phyloP scores from a whole-genome alignment of 2,329 filamentous ascomycete species.

The Diaporthe vexans region DNA sequence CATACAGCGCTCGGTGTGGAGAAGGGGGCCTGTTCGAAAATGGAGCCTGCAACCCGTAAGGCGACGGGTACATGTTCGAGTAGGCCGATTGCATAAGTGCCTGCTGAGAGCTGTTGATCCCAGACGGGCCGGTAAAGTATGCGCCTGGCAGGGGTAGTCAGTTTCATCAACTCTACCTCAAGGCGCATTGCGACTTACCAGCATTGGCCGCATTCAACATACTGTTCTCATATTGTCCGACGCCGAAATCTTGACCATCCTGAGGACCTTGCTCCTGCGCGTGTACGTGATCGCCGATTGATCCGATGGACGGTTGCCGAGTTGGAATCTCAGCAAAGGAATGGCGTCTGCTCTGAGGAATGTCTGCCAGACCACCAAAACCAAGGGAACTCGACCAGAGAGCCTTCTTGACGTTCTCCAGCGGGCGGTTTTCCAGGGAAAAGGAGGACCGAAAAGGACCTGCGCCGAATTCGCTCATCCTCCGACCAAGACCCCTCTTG shows the following conservation, averaged over 20 bases:
- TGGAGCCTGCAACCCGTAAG: conserved; percentile 60
- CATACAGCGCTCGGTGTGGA: conserved; percentile 73
- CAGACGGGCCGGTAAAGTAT: conserved; percentile 54
- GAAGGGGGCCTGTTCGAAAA: conserved; percentile 69
- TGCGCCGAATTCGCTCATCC: conserved; percentile 71
- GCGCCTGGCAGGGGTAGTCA: conserved; percentile 52
- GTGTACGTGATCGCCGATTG: conserved; percentile 65
- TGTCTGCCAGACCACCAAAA: conserved; percentile 72
- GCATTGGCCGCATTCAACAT: conserved; percentile 53
- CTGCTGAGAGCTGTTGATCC: conserved; percentile 52
- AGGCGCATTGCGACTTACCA: conserved; percentile 41
- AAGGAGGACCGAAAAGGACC: conserved; percentile 63
- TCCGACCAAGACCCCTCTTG: conserved; percentile 62
- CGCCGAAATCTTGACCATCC: conserved; percentile 60
- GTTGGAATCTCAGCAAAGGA: conserved; percentile 81
- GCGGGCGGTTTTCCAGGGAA: conserved; percentile 71
- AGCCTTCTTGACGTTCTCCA: conserved; percentile 76
- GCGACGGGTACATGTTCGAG: conserved; percentile 60
- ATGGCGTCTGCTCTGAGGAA: conserved; percentile 82
- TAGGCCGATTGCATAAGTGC: conserved; percentile 55
- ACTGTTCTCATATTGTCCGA: conserved; percentile 56
- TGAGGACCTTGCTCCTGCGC: conserved; percentile 61
- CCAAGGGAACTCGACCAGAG: conserved; percentile 81
- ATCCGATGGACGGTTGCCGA: conserved; percentile 74
- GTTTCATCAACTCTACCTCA: conserved; percentile 46